phyloP scores from a whole-genome alignment of 148 eudicot species.

The Selenicereus undatus region DNA sequence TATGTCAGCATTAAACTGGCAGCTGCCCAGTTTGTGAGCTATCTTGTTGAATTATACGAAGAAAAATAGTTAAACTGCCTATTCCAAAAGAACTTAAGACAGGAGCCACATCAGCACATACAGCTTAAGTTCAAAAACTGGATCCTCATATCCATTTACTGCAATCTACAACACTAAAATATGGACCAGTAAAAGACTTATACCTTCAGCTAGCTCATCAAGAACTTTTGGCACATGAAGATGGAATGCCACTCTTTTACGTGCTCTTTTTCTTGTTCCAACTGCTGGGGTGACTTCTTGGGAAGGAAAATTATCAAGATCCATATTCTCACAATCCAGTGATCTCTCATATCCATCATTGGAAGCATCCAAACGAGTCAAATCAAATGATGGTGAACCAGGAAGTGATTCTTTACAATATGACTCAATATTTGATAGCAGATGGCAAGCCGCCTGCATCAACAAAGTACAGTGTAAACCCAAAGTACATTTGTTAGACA shows the following conservation, averaged over 20 bases:
- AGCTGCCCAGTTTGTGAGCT: background rate
- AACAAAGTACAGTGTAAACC: background rate
- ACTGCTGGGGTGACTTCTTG: conserved; percentile 49
- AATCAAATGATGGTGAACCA: conserved; percentile 45
- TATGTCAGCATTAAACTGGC: background rate
- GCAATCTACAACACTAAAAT: background rate
- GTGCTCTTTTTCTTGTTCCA: conserved; percentile 46
- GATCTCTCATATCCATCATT: conserved; percentile 40
- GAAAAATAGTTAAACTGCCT: background rate
- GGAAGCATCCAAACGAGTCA: conserved; percentile 46
- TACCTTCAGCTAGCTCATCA: conserved; percentile 68
- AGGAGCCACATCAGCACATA: background rate
- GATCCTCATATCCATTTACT: background rate
- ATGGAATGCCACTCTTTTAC: conserved; percentile 53
- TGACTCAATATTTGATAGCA: conserved; percentile 62
- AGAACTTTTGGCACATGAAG: conserved; percentile 62
- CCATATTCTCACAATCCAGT: conserved; percentile 69
- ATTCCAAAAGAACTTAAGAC: background rate
- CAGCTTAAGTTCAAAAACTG: background rate
- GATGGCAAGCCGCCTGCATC: conserved; percentile 81
- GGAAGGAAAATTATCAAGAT: conserved; percentile 55
- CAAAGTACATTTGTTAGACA: background rate
- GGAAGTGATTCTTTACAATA: conserved; percentile 60
- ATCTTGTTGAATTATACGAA: background rate
- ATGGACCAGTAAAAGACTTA: background rate